These are phyloP conservation scores for Plasmodium inui DNA, from an alignment of 169 alveolate species.

Conservation along the genomic window DNA sequence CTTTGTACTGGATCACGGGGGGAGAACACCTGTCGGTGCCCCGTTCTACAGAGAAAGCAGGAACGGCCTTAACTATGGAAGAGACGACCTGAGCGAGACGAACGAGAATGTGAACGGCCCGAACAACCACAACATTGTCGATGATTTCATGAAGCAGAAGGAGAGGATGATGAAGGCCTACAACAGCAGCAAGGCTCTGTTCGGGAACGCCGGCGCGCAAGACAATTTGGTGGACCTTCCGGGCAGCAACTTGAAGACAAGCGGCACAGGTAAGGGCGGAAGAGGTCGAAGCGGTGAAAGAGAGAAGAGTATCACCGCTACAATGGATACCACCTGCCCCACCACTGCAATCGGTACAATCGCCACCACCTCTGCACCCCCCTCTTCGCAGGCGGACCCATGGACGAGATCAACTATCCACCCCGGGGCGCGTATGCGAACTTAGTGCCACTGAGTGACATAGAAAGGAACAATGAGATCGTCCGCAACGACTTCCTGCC, in stretches of 20 bases:
- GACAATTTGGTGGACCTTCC: neutral
- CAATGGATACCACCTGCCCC: neutral
- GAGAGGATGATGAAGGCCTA: conserved; percentile 10
- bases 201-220: neutral
- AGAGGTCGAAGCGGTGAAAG: neutral
- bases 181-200: conserved; percentile 1
- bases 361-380: neutral
- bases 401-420: neutral
- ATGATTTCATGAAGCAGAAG: neutral
- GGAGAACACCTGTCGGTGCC: neutral
- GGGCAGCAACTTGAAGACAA: neutral
- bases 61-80: neutral
- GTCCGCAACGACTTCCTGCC: conserved; percentile 21
- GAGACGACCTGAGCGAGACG: conserved; percentile 29
- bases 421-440: conserved; percentile 7
- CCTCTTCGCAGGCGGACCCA: conserved; percentile 11
- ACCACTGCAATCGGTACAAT: too few species aligned
- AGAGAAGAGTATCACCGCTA: neutral
- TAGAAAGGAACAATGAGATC: conserved; percentile 38
- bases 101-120: neutral
- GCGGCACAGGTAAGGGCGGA: neutral
- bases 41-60: neutral
- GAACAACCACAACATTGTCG: neutral
- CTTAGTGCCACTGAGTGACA: conserved; percentile 38
- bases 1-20: neutral